Percentiles rank a stretch among this genome's conserved stretches.
These are phyloP conservation scores for Emydomyces testavorans DNA, from an alignment of 2,329 filamentous ascomycete species.

Conservation along the genomic window DNA sequence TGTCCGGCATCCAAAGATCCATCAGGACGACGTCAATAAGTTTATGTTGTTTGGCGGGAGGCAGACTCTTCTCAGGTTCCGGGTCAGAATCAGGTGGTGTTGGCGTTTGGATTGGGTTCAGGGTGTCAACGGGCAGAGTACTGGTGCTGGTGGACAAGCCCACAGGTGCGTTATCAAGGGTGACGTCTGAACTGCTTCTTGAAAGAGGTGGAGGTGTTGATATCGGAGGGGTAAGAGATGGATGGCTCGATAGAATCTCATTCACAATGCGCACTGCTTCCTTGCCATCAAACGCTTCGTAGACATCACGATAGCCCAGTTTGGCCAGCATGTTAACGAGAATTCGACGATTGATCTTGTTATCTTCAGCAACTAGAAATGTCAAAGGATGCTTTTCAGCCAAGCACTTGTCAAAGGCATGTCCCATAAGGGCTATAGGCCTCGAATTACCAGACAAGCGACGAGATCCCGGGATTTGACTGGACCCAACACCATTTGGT, in stretches of 20 bases:
- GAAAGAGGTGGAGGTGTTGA: background rate
- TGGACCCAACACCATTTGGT: background rate
- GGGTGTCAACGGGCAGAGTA: background rate
- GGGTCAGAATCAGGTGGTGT: slow-evolving; percentile 5
- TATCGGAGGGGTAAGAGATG: background rate
- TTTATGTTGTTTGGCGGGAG: slow-evolving; percentile 19
- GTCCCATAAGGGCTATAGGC: background rate
- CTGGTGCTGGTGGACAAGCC: background rate
- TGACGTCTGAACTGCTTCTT: slow-evolving; percentile 2
- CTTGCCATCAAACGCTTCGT: slow-evolving; percentile 56
- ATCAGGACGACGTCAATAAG: slow-evolving; percentile 55
- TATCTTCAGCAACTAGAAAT: slow-evolving; percentile 61
- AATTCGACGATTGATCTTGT: slow-evolving; percentile 58
- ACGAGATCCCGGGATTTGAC: background rate
- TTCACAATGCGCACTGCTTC: slow-evolving; percentile 54
- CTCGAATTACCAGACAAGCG: slow-evolving; percentile 4
- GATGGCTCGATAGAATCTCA: slow-evolving; percentile 27
- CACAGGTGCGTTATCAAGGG: background rate
- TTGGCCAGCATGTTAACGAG: slow-evolving; percentile 55
- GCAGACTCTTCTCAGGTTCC: slow-evolving; percentile 3
- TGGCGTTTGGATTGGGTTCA: slow-evolving; percentile 2
- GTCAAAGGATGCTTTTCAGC: slow-evolving; percentile 51
- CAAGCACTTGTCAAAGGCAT: slow-evolving; percentile 34
- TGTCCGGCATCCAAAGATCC: slow-evolving; percentile 67
- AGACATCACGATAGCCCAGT: slow-evolving; percentile 52